Conservation (phyloP, 2,329 filamentous ascomycete species). For the Monilinia vaccinii-corymbosi region DNA sequence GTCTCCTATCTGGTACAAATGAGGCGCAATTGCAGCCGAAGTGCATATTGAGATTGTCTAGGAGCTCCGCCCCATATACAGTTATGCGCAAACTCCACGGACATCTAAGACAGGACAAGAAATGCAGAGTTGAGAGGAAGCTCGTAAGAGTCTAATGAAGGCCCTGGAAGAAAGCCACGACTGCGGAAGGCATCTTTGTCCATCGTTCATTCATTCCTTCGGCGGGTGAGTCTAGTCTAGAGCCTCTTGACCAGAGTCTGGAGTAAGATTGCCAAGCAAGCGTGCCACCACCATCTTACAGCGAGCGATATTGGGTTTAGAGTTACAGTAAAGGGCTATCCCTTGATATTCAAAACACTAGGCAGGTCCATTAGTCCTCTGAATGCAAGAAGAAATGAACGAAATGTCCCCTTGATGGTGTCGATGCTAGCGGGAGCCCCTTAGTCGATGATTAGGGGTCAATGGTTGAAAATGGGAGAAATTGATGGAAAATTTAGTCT, state of each 20-base stretch:
- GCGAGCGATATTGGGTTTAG: not conserved
- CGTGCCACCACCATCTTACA: not conserved
- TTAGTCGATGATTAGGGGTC: not conserved
- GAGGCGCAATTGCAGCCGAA: slow-evolving; percentile 3
- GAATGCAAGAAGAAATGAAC: no score
- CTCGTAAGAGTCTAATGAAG: not conserved
- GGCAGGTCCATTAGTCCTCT: not conserved
- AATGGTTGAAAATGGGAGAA: not conserved
- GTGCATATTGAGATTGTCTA: slow-evolving; percentile 1
- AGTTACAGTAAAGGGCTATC: not conserved
- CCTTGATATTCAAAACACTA: not conserved
- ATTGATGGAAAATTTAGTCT: no score
- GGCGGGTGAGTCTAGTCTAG: not conserved
- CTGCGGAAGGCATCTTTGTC: not conserved
- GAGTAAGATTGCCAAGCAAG: not conserved
- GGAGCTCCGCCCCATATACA: slow-evolving; percentile 9
- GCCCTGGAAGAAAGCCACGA: no score
- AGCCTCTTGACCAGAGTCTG: not conserved
- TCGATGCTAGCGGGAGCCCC: no score
- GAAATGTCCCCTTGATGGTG: no score
- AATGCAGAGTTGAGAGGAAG: not conserved
- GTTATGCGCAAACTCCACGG: slow-evolving; percentile 6
- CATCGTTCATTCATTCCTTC: not conserved
- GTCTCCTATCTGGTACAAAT: not conserved
- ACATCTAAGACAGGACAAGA: no score